Evolutionary conservation across 495 filamentous ascomycete species (phyloP).

Genomic region (Cairneyella variabilis): DNA sequence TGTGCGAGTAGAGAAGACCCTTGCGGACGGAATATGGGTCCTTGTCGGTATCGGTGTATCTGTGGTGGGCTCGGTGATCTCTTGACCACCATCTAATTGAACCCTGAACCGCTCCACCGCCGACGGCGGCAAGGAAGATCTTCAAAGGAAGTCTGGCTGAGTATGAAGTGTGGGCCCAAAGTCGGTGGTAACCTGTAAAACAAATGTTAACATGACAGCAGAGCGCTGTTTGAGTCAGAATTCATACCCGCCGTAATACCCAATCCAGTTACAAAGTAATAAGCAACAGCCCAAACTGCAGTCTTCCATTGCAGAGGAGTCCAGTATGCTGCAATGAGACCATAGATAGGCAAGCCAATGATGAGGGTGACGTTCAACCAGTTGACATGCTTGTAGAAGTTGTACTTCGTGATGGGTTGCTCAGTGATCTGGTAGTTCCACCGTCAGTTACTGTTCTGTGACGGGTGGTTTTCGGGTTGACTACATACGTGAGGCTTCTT

Average conservation of each 20-base stretch:
- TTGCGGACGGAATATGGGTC: slow-evolving; percentile 99
- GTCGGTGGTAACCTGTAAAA: slow-evolving; percentile 70
- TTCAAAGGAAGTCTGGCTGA: slow-evolving; percentile 83
- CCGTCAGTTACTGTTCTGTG: no score
- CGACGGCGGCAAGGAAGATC: slow-evolving; percentile 88
- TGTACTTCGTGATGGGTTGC: slow-evolving; percentile 69
- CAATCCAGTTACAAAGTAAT: slow-evolving; percentile 90
- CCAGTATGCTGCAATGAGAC: slow-evolving; percentile 76
- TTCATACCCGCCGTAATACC: slow-evolving; percentile 77
- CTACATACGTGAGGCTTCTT: slow-evolving; percentile 49
- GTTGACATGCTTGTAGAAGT: slow-evolving; percentile 98
- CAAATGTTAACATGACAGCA: slow-evolving; percentile 4
- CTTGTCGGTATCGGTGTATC: slow-evolving; percentile 98
- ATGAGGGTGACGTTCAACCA: slow-evolving; percentile 91
- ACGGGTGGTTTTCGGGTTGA: no score
- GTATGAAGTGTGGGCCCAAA: slow-evolving; percentile 95
- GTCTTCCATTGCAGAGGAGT: slow-evolving; percentile 75
- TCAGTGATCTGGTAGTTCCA: slow-evolving; percentile 47
- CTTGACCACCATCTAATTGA: slow-evolving; percentile 97
- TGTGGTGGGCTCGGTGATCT: slow-evolving; percentile 95
- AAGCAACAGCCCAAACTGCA: slow-evolving; percentile 72
- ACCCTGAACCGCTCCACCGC: slow-evolving; percentile 93
- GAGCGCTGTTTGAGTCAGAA: neutral
- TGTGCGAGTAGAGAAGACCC: slow-evolving; percentile 92
- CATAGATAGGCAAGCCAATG: slow-evolving; percentile 74